phyloP scores from a whole-genome alignment of 495 filamentous ascomycete species.

The Hamigera avellanea region DNA sequence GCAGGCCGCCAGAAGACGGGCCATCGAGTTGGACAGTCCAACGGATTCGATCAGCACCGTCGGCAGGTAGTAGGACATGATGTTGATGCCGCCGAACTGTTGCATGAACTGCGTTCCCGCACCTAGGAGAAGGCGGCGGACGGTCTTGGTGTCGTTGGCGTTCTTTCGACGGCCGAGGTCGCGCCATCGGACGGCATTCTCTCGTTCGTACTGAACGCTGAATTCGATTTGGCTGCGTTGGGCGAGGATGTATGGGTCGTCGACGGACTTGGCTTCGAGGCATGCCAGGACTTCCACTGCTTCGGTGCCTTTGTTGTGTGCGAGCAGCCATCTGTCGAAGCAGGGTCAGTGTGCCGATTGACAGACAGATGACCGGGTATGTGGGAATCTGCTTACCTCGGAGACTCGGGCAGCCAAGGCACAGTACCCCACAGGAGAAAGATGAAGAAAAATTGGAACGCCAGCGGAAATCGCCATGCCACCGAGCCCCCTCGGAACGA shows the following conservation, averaged over 20 bases:
- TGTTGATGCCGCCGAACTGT: slow-evolving; percentile 40
- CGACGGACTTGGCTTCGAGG: slow-evolving; percentile 26
- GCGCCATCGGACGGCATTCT: slow-evolving; percentile 33
- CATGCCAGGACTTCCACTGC: slow-evolving; percentile 38
- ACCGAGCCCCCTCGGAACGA: slow-evolving; percentile 29
- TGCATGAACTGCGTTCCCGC: slow-evolving; percentile 43
- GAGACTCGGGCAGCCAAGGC: slow-evolving; percentile 16
- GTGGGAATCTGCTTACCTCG: too few relatives aligned
- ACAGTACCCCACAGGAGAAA: slow-evolving; percentile 7
- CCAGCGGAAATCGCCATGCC: slow-evolving; percentile 37
- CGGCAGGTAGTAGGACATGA: slow-evolving; percentile 35
- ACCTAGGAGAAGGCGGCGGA: slow-evolving; percentile 38
- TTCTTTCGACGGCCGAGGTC: slow-evolving; percentile 33
- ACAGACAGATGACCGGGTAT: slow-evolving; percentile 4
- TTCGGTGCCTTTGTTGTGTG: slow-evolving; percentile 29
- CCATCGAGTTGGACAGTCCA: slow-evolving; percentile 29
- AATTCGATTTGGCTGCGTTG: slow-evolving; percentile 37
- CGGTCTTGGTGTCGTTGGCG: slow-evolving; percentile 28
- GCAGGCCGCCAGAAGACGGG: slow-evolving; percentile 37
- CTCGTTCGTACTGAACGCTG: slow-evolving; percentile 35
- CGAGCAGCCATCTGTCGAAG: slow-evolving; percentile 35
- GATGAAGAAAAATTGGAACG: slow-evolving; percentile 37
- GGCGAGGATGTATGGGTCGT: slow-evolving; percentile 36
- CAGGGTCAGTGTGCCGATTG: background rate
- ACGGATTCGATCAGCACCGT: slow-evolving; percentile 41